Conservation (phyloP, 2,329 filamentous ascomycete genomes). For the Metarhizium anisopliae region DNA sequence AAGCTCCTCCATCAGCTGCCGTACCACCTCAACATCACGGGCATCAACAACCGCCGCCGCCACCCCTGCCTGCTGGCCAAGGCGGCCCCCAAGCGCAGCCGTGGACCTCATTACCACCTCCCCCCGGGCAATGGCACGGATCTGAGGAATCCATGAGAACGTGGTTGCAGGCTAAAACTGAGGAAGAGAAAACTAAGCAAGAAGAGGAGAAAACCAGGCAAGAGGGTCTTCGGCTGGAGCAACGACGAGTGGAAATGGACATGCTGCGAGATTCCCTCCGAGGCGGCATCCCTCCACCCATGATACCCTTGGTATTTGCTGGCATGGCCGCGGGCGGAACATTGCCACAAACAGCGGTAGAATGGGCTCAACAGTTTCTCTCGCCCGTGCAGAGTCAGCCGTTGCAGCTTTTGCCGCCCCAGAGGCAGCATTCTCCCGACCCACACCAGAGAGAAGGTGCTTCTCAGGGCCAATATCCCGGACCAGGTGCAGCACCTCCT, state of each 20-base stretch:
- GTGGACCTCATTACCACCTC: slow-evolving; percentile 50
- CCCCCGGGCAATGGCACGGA: slow-evolving; percentile 57
- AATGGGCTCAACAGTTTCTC: slow-evolving; percentile 61
- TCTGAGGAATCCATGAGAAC: slow-evolving; percentile 62
- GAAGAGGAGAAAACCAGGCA: slow-evolving; percentile 63
- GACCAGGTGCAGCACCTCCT: slow-evolving; percentile 23
- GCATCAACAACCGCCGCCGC: slow-evolving; percentile 15
- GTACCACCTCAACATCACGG: slow-evolving; percentile 18
- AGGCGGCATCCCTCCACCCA: slow-evolving; percentile 62
- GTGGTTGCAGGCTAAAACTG: slow-evolving; percentile 62
- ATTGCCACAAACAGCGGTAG: slow-evolving; percentile 51
- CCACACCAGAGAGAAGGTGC: slow-evolving; percentile 36
- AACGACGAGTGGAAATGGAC: slow-evolving; percentile 62
- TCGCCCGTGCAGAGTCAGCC: slow-evolving; percentile 40
- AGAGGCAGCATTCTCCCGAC: slow-evolving; percentile 43
- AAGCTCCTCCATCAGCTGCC: slow-evolving; percentile 19
- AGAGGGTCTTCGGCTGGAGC: slow-evolving; percentile 60
- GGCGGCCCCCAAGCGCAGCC: slow-evolving; percentile 26
- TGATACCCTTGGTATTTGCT: slow-evolving; percentile 68
- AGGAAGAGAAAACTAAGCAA: slow-evolving; percentile 65
- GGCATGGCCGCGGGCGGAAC: slow-evolving; percentile 55
- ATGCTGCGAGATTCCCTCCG: slow-evolving; percentile 62
- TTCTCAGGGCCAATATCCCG: slow-evolving; percentile 34
- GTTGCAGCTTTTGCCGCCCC: slow-evolving; percentile 41
- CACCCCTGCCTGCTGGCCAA: slow-evolving; percentile 15